Conservation (phyloP, 2,329 filamentous ascomycete species). For the Westerdykella sp. region DNA sequence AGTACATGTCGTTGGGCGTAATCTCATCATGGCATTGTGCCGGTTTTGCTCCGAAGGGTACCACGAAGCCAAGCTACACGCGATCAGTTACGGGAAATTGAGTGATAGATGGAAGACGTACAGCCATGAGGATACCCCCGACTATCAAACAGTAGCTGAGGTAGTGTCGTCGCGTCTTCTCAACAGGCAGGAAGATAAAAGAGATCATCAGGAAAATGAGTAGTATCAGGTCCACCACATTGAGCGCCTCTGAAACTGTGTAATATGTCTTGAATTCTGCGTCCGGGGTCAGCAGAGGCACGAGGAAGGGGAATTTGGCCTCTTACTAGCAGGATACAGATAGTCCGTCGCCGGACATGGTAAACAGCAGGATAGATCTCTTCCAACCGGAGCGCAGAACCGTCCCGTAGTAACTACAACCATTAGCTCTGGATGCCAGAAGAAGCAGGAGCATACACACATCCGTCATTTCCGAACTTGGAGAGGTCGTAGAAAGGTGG, state of each 20-base stretch:
- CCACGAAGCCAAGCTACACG: conserved; percentile 73
- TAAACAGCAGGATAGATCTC: conserved; percentile 66
- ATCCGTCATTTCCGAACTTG: conserved; percentile 59
- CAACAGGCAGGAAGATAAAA: conserved; percentile 72
- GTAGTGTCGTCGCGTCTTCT: conserved; percentile 89
- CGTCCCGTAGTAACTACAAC: conserved; percentile 48
- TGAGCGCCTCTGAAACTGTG: conserved; percentile 71
- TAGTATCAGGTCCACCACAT: conserved; percentile 65
- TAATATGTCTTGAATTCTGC: conserved; percentile 53
- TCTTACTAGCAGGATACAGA: conserved; percentile 54
- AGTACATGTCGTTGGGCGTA: conserved; percentile 88
- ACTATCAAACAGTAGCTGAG: conserved; percentile 80
- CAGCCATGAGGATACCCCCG: conserved; percentile 71
- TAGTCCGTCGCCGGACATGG: conserved; percentile 85
- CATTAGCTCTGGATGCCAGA: conserved; percentile 24
- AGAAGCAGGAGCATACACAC: conserved; percentile 45
- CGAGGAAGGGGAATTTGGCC: background rate
- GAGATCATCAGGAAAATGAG: conserved; percentile 72
- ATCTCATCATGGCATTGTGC: conserved; percentile 83
- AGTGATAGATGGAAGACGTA: conserved; percentile 42
- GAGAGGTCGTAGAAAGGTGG: conserved; percentile 62
- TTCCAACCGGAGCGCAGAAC: conserved; percentile 49
- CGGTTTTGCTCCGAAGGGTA: conserved; percentile 73
- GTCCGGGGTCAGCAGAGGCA: conserved; percentile 5
- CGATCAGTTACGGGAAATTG: conserved; percentile 3